phyloP scores from a whole-genome alignment of 345 rosid species.

The Bruguiera sexangula region DNA sequence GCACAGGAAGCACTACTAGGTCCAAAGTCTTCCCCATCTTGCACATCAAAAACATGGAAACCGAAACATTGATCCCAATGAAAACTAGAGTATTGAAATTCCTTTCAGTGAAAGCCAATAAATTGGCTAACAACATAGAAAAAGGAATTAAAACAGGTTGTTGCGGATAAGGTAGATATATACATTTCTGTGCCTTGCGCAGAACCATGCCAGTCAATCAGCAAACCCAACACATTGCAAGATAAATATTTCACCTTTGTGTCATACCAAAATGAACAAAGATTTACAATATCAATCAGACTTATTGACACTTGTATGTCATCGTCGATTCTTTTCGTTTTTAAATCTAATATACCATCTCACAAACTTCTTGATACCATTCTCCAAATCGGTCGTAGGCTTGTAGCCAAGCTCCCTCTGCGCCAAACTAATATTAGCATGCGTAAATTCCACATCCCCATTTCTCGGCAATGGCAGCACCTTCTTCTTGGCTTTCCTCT shows the following conservation, averaged over 20 bases:
- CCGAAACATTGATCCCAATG: no score
- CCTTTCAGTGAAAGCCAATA: no score
- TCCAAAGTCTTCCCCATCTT: no score
- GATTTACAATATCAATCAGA: neutral
- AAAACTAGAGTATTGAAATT: no score
- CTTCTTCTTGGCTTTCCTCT: constrained; percentile 57
- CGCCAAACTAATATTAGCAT: constrained; percentile 59
- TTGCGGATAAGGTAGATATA: neutral
- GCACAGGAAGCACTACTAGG: no score
- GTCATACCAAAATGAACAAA: neutral
- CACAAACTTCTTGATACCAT: constrained; percentile 69
- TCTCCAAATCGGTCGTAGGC: constrained; percentile 51
- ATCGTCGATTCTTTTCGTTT: constrained; percentile 27
- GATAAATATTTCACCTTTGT: neutral
- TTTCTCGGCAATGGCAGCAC: constrained; percentile 56
- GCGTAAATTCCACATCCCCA: constrained; percentile 67
- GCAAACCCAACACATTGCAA: neutral
- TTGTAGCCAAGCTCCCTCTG: constrained; percentile 51
- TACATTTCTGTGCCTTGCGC: neutral
- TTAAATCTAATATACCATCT: constrained; percentile 59
- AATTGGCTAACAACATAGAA: neutral
- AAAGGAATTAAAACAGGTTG: neutral
- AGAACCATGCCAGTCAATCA: neutral
- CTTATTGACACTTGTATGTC: neutral
- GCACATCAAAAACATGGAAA: no score